Percentiles rank a stretch among this genome's conserved stretches.
These are phyloP conservation scores for Phalaenopsis hybrid DNA, from an alignment of 116 monocot species.

Conservation along the genomic window DNA sequence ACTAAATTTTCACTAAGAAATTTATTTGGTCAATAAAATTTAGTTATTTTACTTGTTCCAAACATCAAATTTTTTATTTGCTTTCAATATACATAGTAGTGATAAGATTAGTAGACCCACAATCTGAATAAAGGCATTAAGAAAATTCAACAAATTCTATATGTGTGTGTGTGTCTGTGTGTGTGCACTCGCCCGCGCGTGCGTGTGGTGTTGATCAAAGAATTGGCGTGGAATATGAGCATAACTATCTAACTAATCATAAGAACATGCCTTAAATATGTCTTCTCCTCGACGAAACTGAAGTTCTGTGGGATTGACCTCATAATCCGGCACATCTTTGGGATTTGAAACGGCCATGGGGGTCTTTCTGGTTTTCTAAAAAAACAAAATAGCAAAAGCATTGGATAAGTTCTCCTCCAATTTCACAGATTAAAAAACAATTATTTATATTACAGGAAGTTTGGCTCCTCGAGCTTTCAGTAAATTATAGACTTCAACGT, in stretches of 20 bases:
- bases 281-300: constrained; percentile 27
- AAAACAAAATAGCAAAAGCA: background rate
- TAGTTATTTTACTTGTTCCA: background rate
- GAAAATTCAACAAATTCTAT: background rate
- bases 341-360: constrained; percentile 32
- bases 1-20: no score
- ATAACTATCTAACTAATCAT: background rate
- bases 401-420: background rate
- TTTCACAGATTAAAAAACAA: constrained; percentile 1
- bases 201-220: no score
- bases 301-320: constrained; percentile 25
- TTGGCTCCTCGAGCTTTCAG: constrained; percentile 46
- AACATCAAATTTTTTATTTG: background rate
- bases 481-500: constrained; percentile 36
- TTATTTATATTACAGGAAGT: constrained; percentile 21
- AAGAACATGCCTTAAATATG: constrained; percentile 20
- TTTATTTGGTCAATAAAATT: no score
- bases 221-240: background rate
- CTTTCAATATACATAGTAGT: background rate
- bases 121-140: background rate
- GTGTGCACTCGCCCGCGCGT: no score
- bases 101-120: background rate
- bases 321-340: constrained; percentile 31
- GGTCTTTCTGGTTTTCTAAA: constrained; percentile 24
- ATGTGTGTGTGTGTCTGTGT: no score